Evolutionary conservation across 352 stramenopile genomes (phyloP).

Genomic region (Poterioochromonas sp.): DNA sequence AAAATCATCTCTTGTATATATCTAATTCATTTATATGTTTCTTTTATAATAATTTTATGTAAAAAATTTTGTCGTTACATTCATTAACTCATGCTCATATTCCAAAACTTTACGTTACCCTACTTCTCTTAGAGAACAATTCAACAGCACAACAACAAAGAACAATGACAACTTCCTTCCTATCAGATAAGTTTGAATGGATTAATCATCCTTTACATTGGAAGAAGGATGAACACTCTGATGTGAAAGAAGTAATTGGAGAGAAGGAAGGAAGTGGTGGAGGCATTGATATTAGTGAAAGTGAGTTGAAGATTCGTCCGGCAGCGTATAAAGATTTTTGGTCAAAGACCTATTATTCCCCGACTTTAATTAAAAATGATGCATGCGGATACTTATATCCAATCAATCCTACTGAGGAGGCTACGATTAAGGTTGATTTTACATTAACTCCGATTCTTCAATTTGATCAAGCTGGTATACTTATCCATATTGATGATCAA

Average conservation of each 20-base stretch:
- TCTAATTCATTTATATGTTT: too few species aligned
- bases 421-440: conserved; percentile 40
- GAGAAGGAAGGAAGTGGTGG: not conserved
- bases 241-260: not conserved
- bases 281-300: not conserved
- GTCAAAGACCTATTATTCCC: conserved; percentile 46
- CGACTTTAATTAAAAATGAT: conserved; percentile 46
- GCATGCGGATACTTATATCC: conserved; percentile 37
- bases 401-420: not conserved
- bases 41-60: too few species aligned
- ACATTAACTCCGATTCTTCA: conserved; percentile 36
- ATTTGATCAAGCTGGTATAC: conserved; percentile 48
- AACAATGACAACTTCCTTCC: too few species aligned
- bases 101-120: too few species aligned
- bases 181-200: conserved; percentile 1
- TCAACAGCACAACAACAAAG: too few species aligned
- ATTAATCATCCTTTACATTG: not conserved
- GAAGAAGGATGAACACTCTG: not conserved
- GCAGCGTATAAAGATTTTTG: conserved; percentile 40
- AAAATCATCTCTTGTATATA: too few species aligned
- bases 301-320: not conserved
- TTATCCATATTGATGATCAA: conserved; percentile 40
- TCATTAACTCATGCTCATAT: too few species aligned
- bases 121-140: too few species aligned
- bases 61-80: too few species aligned